Base-by-base conservation (phyloP, 805 yeast genomes). In the Nakazawaea peltata region DNA sequence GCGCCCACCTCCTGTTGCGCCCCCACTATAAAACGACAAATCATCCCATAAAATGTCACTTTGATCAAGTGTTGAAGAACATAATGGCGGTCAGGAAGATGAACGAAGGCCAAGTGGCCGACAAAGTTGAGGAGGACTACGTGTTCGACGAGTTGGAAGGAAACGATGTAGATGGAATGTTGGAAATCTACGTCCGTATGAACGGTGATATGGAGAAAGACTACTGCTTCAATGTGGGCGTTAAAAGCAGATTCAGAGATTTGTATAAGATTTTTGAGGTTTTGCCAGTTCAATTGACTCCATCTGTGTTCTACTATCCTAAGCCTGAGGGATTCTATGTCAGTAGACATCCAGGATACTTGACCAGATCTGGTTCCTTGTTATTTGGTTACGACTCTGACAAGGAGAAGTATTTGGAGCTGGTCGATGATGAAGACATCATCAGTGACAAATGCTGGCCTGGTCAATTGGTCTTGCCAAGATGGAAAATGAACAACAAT, bases 161-260 rank as follows among this genome's bases (percentile, higher is more conserved):
- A 14, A 19, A 18, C 7, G 42, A 39, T 18, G 25, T 33, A 12
- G 45, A 41, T 16, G 40, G 42, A 4, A 33, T 45, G 21, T 42
- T 56, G 29, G 81, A 74, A 44, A 51, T 71, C 26, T 87, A 76
- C 61, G 57, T 92, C 44, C 81, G 98, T 41, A 76, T 90, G 70
- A 86, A 84, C 53, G 81, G 74, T 40, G 95, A 88, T 51, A 56
- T 63, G 32, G 96, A 86, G 49, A 81, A 81, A 55, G 98, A 90
- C 55, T 88, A 86, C 59, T 84, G 95, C 48, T 85, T 90, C 63
- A 78, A 74, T 45, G 73, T 87, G n/a, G 65, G 69, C 17, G 59
- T 73, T 14, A 64, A 65, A 19, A 71, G 76, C 36, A 71, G 76
- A 5, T 77, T 88, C 45, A 58, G 65, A 15, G 74, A 71, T 21